Conservation (phyloP, 2,329 filamentous ascomycete genomes). For the Capronia epimyces region DNA sequence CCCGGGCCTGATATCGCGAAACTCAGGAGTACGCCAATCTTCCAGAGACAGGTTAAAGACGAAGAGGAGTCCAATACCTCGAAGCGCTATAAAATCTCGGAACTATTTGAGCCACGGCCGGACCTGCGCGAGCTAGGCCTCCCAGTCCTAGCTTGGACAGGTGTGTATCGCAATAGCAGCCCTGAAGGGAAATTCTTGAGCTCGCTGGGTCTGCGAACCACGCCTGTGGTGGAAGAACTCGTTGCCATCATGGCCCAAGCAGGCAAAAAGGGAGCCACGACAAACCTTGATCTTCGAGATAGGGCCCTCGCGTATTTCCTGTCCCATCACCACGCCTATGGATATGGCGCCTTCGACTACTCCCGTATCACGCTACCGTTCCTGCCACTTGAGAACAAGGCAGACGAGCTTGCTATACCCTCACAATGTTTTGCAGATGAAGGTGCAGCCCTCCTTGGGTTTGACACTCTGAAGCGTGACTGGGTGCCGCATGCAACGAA, state of each 20-base stretch:
- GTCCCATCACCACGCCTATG: conserved; percentile 69
- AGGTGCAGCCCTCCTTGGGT: conserved; percentile 69
- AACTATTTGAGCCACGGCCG: conserved; percentile 75
- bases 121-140: conserved; percentile 63
- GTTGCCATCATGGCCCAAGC: conserved; percentile 68
- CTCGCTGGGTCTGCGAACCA: conserved; percentile 65
- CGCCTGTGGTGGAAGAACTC: conserved; percentile 67
- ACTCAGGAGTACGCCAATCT: conserved; percentile 71
- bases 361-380: conserved; percentile 53
- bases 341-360: conserved; percentile 63
- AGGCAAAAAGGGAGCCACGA: conserved; percentile 42
- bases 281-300: conserved; percentile 52
- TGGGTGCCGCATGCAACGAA: conserved; percentile 76
- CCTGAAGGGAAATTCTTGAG: conserved; percentile 70
- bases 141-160: conserved; percentile 78
- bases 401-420: conserved; percentile 61
- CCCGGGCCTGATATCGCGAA: conserved; percentile 73
- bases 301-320: conserved; percentile 78
- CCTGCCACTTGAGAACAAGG: conserved; percentile 63
- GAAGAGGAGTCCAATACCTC: conserved; percentile 50
- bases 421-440: conserved; percentile 77
- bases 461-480: conserved; percentile 68
- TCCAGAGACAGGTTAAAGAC: conserved; percentile 62
- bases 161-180: conserved; percentile 59
- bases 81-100: conserved; percentile 62